Conservation (phyloP, 805 yeast genomes). For the Teunomyces cretensis region DNA sequence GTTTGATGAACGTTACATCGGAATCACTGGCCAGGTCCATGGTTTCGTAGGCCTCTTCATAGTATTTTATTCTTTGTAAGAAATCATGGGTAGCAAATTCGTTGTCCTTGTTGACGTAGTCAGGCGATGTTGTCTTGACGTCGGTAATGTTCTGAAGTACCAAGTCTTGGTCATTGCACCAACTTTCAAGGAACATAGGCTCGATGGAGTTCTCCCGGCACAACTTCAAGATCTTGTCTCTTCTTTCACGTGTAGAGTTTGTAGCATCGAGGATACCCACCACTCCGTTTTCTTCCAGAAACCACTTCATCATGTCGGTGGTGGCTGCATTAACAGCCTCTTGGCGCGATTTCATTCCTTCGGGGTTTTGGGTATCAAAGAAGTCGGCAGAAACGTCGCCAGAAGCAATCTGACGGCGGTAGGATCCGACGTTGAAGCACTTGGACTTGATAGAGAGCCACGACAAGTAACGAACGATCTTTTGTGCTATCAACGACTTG, state of each 20-base stretch:
- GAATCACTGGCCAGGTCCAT: conserved; percentile 56
- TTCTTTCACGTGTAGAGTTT: conserved; percentile 73
- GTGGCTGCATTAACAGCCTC: conserved; percentile 74
- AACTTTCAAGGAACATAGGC: conserved; percentile 90
- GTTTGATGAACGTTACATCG: conserved; percentile 78
- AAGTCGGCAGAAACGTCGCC: conserved; percentile 74
- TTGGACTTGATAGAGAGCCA: conserved; percentile 89
- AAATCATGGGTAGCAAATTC: conserved; percentile 75
- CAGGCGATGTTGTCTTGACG: conserved; percentile 85
- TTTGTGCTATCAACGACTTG: conserved; percentile 90
- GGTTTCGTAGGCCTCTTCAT: conserved; percentile 76
- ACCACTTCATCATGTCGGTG: conserved; percentile 84
- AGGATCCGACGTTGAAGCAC: conserved; percentile 86
- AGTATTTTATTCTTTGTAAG: conserved; percentile 66
- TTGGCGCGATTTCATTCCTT: conserved; percentile 61
- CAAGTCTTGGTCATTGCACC: conserved; percentile 80
- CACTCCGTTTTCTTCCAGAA: conserved; percentile 71
- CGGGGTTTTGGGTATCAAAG: conserved; percentile 65
- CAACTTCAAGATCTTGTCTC: conserved; percentile 61
- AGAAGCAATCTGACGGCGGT: conserved; percentile 58
- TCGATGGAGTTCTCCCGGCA: conserved; percentile 69
- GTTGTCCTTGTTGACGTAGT: conserved; percentile 66
- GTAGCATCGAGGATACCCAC: conserved; percentile 96
- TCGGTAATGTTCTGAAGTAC: conserved; percentile 79
- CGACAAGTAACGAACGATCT: conserved; percentile 84